Evolutionary conservation across 495 filamentous ascomycete species (phyloP), one percentile per base, ranked within the genome.

Genomic region (Oleoguttula mirabilis): DNA sequence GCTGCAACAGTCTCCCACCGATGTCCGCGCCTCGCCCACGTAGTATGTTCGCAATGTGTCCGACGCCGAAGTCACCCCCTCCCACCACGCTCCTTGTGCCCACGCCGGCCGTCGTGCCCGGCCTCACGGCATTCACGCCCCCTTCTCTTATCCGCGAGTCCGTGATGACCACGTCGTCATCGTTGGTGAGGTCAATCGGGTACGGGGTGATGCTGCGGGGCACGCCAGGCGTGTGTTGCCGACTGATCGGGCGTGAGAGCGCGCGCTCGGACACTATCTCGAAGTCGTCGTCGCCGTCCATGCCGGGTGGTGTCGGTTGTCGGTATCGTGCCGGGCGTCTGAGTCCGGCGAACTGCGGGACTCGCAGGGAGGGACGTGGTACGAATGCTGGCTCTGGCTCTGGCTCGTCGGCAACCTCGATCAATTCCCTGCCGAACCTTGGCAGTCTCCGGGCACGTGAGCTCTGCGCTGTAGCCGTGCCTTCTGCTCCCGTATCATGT

Each of bases 151-250:
- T 30, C 14, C 24, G 20, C 1, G 37, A 14, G 23, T 37, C 35
- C 33, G 47, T 4, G 16, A 20, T 27, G 4, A 51, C 48, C 10
- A 51, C 48, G 16, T 53, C 50, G 14, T 53, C 50, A 27, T 53
- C 44, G 19, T 51, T 21, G 11, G 52, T 55, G 21, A 55, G 37
- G 32, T 55, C 52, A 10, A 55, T 46, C 12, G 47, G 19, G 11
- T 28, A 46, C 2, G 48, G 48, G 3, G 48, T 51, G 21, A 46
- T 6, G 23, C 38, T 47, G 15, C 38, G 36, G 16, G 32, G 21
- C 32, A 44, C n/a, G 10, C 3, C 21, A 16, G 44, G 38, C 3
- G 49, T 36, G 8, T 19, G 16, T 10, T 39, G 43, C 2, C 46
- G 32, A 30, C 27, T 33, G 8, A 15, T 21, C 3, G 37, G 5